Percentiles rank a stretch among this genome's conserved stretches.
phyloP scores from a whole-genome alignment of 345 rosid species.

The Eucalyptus curtisii region DNA sequence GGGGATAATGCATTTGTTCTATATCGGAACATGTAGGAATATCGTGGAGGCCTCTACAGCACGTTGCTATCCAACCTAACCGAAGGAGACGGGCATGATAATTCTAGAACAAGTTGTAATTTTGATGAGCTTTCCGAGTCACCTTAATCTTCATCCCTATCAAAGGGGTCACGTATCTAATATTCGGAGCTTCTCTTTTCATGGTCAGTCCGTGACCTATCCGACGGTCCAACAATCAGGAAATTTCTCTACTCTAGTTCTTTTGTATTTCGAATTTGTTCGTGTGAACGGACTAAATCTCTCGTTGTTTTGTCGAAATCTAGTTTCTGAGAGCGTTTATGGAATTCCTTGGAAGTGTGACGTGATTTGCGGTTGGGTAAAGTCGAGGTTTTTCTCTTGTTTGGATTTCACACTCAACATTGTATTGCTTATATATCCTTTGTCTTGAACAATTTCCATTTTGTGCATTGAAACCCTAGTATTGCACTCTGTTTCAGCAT shows the following conservation, averaged over 20 bases:
- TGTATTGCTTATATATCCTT: no score
- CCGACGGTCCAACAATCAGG: neutral
- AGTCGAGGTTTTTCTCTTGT: neutral
- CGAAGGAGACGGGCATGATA: accelerated
- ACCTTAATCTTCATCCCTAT: neutral
- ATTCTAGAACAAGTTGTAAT: neutral
- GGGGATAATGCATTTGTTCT: neutral
- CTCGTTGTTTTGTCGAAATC: neutral
- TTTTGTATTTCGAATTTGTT: neutral
- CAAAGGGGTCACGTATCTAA: neutral
- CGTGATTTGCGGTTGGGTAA: neutral
- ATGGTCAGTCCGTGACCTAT: neutral
- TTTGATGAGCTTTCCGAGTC: neutral
- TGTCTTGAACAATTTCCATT: no score
- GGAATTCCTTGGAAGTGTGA: neutral
- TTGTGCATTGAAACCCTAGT: no score
- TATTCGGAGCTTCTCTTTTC: neutral
- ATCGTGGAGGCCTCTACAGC: neutral
- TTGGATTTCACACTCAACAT: no score
- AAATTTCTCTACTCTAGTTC: neutral
- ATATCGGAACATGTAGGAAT: neutral
- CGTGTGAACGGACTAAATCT: neutral
- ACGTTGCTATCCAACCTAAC: neutral
- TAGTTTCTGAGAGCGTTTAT: neutral
- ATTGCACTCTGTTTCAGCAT: no score